Evolutionary conservation across 768 basidiomycete genomes (phyloP).

Genomic region (Termitomyces heimii): DNA sequence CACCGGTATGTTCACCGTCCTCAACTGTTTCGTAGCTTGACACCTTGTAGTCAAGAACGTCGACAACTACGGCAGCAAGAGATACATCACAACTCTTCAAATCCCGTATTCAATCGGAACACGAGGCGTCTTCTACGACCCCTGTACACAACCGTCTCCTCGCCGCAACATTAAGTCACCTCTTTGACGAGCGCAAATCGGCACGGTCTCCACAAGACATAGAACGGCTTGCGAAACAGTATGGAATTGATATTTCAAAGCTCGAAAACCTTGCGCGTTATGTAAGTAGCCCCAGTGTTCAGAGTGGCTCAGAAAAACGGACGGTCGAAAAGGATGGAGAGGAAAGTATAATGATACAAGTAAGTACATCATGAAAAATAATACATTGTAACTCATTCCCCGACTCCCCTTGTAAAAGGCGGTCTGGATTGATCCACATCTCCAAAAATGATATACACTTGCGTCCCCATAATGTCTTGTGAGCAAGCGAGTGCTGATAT

Average conservation of each 20-base stretch:
- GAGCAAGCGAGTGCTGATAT: too few relatives aligned
- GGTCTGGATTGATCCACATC: conserved; percentile 35
- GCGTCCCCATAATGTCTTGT: not conserved
- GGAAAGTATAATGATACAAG: conserved; percentile 45
- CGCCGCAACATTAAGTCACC: conserved; percentile 43
- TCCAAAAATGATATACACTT: conserved; percentile 10
- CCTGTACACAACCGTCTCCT: conserved; percentile 48
- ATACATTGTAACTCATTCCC: not conserved
- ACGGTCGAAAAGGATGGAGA: conserved; percentile 49
- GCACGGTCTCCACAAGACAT: conserved; percentile 35
- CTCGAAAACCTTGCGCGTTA: conserved; percentile 47
- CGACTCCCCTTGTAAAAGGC: conserved; percentile 25
- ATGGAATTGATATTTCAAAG: conserved; percentile 47
- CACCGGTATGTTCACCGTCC: conserved; percentile 31
- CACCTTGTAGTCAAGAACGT: conserved; percentile 2
- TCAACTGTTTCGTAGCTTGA: not conserved
- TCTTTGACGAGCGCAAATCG: conserved; percentile 61
- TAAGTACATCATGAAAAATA: conserved; percentile 20
- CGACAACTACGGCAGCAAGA: conserved; percentile 9
- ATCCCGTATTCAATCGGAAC: conserved; percentile 50
- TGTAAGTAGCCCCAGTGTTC: conserved; percentile 63
- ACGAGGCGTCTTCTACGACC: conserved; percentile 36
- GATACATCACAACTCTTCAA: conserved; percentile 41
- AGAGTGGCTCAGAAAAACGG: conserved; percentile 35
- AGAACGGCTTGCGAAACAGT: conserved; percentile 43